A percentile compares a stretch with the other conserved stretches of the same genome.
Evolutionary conservation across 192 early-diverging fungal species (phyloP).

Genomic region (Dimargaris verticillata): DNA sequence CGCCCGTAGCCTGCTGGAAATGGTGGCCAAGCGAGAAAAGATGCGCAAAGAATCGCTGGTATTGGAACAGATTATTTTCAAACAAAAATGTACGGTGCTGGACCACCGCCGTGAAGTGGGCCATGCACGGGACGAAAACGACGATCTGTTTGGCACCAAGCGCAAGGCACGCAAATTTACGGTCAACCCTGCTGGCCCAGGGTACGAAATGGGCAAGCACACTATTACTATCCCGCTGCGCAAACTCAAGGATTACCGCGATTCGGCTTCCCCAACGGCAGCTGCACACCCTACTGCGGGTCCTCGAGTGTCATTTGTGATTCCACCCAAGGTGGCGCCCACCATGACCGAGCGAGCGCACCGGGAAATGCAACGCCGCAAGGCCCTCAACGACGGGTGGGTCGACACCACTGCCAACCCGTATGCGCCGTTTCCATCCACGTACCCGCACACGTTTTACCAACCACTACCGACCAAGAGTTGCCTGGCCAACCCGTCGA

Average conservation of each 20-base stretch:
- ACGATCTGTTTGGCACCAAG: conserved; percentile 5
- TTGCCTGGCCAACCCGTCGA: background rate
- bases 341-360: conserved; percentile 1
- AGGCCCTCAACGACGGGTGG: conserved; percentile 9
- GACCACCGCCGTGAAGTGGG: background rate
- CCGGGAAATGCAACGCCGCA: background rate
- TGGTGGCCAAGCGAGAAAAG: conserved; percentile 63
- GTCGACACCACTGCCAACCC: conserved; percentile 9
- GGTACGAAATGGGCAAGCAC: too few relatives aligned
- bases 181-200: background rate
- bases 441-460: background rate
- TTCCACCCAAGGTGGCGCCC: conserved; percentile 9
- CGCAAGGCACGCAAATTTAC: conserved; percentile 1
- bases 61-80: conserved; percentile 36
- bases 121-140: conserved; percentile 3
- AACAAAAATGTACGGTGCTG: conserved; percentile 8
- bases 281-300: background rate
- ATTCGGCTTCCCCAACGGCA: background rate
- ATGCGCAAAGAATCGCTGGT: conserved; percentile 52
- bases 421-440: background rate
- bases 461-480: background rate
- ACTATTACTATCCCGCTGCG: conserved; percentile 10
- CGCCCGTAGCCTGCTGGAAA: conserved; percentile 60
- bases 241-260: background rate
- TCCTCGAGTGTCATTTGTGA: background rate